Percentiles rank a stretch among this genome's conserved stretches.
These are phyloP conservation scores for Salix arbutifolia DNA, from an alignment of 345 rosid species.

Conservation along the genomic window DNA sequence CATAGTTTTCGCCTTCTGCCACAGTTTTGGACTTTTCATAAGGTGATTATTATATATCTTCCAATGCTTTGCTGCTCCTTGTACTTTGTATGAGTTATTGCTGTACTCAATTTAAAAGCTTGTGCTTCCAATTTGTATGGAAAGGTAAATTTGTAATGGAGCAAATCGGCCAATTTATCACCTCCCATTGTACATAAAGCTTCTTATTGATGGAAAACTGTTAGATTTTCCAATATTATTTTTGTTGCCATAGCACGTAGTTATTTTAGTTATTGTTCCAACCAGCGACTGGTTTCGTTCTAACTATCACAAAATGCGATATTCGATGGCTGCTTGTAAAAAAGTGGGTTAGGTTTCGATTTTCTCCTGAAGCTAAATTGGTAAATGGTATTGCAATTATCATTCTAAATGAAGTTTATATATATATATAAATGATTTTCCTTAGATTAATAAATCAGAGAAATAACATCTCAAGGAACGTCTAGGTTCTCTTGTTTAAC, in stretches of 20 bases:
- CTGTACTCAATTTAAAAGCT: not conserved
- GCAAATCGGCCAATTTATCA: constrained; percentile 4
- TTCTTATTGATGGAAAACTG: constrained; percentile 1
- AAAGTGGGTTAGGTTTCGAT: not conserved
- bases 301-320: not conserved
- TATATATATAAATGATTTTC: not conserved
- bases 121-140: constrained; percentile 6
- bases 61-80: not conserved
- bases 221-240: not conserved
- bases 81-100: constrained; percentile 7
- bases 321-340: not conserved
- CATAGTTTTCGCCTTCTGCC: not conserved
- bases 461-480: not conserved
- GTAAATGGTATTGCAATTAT: not conserved
- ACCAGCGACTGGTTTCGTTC: not conserved
- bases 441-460: not conserved
- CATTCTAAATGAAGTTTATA: not conserved
- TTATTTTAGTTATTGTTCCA: not conserved
- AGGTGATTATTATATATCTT: constrained; percentile 16
- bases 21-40: constrained; percentile 1
- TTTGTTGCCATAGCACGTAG: not conserved
- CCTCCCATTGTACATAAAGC: constrained; percentile 13
- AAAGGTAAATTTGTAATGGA: constrained; percentile 12
- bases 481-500: not conserved
- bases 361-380: not conserved